Evolutionary conservation across 768 basidiomycete species (phyloP).

Genomic region (Leccinum uliginosum): DNA sequence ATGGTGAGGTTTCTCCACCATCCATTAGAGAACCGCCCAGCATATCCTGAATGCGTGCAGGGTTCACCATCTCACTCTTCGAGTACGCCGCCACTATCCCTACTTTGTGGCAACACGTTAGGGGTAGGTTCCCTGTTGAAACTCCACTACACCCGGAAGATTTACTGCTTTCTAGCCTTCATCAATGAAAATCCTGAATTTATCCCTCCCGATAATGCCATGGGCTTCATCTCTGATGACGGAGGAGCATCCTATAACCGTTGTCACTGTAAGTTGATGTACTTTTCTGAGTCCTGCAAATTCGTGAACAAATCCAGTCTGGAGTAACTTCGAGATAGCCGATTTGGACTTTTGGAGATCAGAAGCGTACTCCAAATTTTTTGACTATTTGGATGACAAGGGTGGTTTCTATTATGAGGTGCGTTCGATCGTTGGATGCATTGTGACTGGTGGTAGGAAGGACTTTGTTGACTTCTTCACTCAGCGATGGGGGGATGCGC

Average conservation of each 20-base stretch:
- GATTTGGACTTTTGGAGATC: constrained; percentile 86
- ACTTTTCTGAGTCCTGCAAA: not conserved
- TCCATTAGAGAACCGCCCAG: constrained; percentile 19
- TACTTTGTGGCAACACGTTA: constrained; percentile 72
- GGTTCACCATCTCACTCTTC: constrained; percentile 73
- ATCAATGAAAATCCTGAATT: constrained; percentile 57
- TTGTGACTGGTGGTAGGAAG: not conserved
- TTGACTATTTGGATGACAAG: constrained; percentile 71
- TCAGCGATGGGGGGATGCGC: constrained; percentile 82
- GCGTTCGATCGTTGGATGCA: constrained; percentile 10
- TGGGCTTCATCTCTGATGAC: constrained; percentile 71
- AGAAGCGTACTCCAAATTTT: constrained; percentile 80
- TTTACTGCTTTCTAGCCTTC: constrained; percentile 50
- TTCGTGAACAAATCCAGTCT: constrained; percentile 42
- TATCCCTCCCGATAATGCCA: constrained; percentile 59
- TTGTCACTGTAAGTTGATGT: constrained; percentile 62
- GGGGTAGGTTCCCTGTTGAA: constrained; percentile 39
- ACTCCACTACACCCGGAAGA: not conserved
- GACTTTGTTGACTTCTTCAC: not conserved
- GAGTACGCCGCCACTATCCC: constrained; percentile 81
- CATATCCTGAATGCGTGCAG: constrained; percentile 31
- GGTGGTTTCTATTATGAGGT: constrained; percentile 95
- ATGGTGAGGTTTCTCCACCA: constrained; percentile 44
- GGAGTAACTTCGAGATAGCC: constrained; percentile 81
- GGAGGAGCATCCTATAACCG: constrained; percentile 65